Conservation (phyloP, 352 stramenopile species). For the Pythium grandisporangium region DNA sequence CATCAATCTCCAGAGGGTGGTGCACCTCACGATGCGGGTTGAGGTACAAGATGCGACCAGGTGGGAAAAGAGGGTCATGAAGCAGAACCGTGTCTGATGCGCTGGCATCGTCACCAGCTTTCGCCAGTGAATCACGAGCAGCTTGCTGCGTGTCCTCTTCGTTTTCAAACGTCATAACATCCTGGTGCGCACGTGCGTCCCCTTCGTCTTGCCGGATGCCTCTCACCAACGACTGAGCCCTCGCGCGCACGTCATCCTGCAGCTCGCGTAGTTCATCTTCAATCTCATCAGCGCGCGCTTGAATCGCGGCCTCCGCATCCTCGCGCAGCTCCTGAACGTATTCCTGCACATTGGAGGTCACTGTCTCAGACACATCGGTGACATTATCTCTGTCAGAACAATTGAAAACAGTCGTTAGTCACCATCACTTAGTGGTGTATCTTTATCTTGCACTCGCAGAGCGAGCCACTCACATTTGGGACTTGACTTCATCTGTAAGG, state of each 20-base stretch:
- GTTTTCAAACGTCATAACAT: no score
- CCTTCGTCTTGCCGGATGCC: conserved; percentile 1
- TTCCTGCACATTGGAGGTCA: conserved; percentile 38
- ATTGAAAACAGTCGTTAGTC: no score
- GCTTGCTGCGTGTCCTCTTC: no score
- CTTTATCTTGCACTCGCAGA: no score
- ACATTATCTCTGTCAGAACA: no score
- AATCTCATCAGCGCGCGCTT: conserved; percentile 23
- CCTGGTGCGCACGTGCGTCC: no score
- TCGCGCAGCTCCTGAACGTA: conserved; percentile 50
- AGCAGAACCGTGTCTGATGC: no score
- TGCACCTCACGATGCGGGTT: conserved; percentile 14
- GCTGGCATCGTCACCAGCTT: no score
- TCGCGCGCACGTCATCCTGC: conserved; percentile 14
- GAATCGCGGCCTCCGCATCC: conserved; percentile 22
- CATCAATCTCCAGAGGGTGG: background rate
- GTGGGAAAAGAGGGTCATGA: conserved; percentile 58
- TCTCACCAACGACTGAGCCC: conserved; percentile 11
- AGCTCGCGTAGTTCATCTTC: conserved; percentile 38
- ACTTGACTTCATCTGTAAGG: background rate
- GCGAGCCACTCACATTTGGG: background rate
- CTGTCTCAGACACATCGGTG: conserved; percentile 42
- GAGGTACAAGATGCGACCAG: conserved; percentile 63
- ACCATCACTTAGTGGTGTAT: no score
- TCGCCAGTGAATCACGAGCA: no score